Evolutionary conservation across 2,329 filamentous ascomycete genomes (phyloP).

Genomic region (Colletotrichum camelliae): DNA sequence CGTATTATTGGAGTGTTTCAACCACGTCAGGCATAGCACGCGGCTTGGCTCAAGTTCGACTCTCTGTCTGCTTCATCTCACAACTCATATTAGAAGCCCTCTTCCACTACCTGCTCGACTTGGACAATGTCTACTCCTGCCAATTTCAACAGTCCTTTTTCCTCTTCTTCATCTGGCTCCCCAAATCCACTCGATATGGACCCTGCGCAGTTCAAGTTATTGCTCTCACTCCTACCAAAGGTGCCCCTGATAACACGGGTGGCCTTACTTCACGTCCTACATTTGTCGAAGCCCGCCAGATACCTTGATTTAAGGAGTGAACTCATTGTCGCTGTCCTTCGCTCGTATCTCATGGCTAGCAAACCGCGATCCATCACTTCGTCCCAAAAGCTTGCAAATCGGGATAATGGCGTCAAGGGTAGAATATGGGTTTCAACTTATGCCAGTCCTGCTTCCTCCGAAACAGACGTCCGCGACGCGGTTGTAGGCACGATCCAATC

Average conservation of each 20-base stretch:
- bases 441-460: conserved; percentile 64
- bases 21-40: not conserved
- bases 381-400: conserved; percentile 66
- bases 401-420: conserved; percentile 74
- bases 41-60: not conserved
- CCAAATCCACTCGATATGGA: conserved; percentile 15
- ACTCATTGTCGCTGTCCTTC: conserved; percentile 74
- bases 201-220: conserved; percentile 14
- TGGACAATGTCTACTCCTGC: not conserved
- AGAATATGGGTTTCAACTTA: conserved; percentile 82
- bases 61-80: not conserved
- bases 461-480: conserved; percentile 59
- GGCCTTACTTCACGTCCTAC: conserved; percentile 67
- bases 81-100: not conserved
- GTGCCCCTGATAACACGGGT: conserved; percentile 69
- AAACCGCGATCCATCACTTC: conserved; percentile 59
- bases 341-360: conserved; percentile 60
- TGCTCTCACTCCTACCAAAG: conserved; percentile 51
- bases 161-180: not conserved
- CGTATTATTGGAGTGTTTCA: conserved; percentile 12
- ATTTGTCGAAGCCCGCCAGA: conserved; percentile 70
- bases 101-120: not conserved
- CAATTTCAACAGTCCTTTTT: not conserved
- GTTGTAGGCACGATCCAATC: conserved; percentile 63
- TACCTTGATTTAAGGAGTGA: conserved; percentile 83